These are phyloP conservation scores for Seiridium cupressi DNA, from an alignment of 2,329 filamentous ascomycete species.

Conservation along the genomic window DNA sequence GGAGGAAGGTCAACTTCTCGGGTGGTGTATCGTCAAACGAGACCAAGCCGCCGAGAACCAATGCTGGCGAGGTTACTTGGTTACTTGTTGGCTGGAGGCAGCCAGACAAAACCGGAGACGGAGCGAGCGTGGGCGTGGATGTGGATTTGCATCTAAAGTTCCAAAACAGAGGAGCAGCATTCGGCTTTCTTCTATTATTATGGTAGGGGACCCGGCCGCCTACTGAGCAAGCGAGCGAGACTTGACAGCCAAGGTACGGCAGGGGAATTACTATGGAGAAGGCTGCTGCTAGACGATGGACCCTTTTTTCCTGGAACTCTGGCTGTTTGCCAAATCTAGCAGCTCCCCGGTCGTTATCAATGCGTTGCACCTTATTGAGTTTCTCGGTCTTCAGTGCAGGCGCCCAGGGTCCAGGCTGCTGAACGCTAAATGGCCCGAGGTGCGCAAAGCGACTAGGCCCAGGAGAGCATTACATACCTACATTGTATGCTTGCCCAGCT, in stretches of 20 bases:
- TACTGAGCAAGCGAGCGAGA: too few species aligned
- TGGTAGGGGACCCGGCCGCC: background rate
- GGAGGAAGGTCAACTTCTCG: background rate
- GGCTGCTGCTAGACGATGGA: background rate
- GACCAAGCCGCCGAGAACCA: background rate
- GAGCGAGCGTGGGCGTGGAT: background rate
- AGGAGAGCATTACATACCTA: background rate
- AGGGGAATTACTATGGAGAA: background rate
- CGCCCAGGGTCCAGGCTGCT: background rate
- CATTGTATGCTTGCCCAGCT: background rate
- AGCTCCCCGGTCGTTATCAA: slow-evolving; percentile 11
- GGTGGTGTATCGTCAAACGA: background rate
- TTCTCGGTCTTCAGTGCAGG: background rate
- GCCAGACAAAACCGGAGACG: slow-evolving; percentile 4
- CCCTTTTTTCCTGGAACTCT: slow-evolving; percentile 7
- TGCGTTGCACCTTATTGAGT: slow-evolving; percentile 11
- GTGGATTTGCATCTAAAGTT: slow-evolving; percentile 6
- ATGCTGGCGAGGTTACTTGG: too few species aligned
- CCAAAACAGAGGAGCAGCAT: slow-evolving; percentile 3
- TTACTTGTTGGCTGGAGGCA: background rate
- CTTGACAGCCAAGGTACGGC: background rate
- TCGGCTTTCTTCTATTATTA: background rate
- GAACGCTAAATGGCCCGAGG: background rate
- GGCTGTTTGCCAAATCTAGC: slow-evolving; percentile 8
- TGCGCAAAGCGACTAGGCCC: background rate